Conservation (phyloP, 805 yeast species). For the Candida adriatica region DNA sequence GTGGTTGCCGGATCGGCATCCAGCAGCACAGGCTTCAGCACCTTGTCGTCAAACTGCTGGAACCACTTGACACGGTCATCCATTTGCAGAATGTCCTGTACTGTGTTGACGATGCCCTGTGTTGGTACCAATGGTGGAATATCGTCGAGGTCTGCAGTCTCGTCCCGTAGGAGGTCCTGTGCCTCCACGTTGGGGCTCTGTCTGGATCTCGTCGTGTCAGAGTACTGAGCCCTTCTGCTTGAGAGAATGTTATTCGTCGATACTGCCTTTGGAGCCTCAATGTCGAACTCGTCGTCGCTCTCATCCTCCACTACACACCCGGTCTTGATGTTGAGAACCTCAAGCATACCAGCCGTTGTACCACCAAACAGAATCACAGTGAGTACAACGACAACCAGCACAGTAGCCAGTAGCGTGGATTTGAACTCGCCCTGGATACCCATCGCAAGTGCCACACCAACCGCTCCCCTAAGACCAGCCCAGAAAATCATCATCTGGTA, state of each 20-base stretch:
- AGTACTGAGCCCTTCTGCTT: slow-evolving; percentile 20
- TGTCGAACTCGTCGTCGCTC: slow-evolving; percentile 93
- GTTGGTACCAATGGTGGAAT: slow-evolving; percentile 22
- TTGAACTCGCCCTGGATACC: slow-evolving; percentile 94
- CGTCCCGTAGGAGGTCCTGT: slow-evolving; percentile 20
- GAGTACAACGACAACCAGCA: slow-evolving; percentile 89
- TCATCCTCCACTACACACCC: slow-evolving; percentile 82
- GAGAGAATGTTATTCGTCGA: slow-evolving; percentile 13
- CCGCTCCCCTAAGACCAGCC: slow-evolving; percentile 99
- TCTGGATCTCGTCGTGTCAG: slow-evolving; percentile 22
- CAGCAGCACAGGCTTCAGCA: slow-evolving; percentile 82
- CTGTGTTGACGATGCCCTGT: slow-evolving; percentile 15
- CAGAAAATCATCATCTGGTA: slow-evolving; percentile 99
- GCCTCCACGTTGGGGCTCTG: slow-evolving; percentile 17
- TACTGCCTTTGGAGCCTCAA: slow-evolving; percentile 53
- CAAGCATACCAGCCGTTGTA: slow-evolving; percentile 97
- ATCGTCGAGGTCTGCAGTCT: slow-evolving; percentile 17
- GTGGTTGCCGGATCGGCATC: slow-evolving; percentile 36
- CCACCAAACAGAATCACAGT: slow-evolving; percentile 98
- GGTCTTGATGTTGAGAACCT: slow-evolving; percentile 84
- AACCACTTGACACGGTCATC: slow-evolving; percentile 90
- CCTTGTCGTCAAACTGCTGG: slow-evolving; percentile 87
- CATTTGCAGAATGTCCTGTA: slow-evolving; percentile 32
- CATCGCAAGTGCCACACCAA: slow-evolving; percentile 97
- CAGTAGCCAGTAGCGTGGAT: slow-evolving; percentile 85